A percentile compares a stretch with the other conserved stretches of the same genome.
Evolutionary conservation across 352 stramenopile genomes (phyloP).

Genomic region (Blastocystis sp.): DNA sequence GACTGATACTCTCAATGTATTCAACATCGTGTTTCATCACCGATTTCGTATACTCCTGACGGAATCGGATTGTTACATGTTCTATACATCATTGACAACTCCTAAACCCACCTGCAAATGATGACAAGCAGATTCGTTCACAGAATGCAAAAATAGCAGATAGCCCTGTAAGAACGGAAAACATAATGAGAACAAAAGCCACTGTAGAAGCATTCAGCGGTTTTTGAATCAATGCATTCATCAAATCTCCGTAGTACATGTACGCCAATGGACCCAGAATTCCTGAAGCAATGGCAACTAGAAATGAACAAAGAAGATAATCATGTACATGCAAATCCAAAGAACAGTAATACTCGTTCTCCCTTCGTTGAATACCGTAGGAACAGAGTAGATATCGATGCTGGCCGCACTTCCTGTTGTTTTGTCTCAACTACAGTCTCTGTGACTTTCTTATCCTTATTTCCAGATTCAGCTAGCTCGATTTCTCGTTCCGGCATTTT

Average conservation of each 20-base stretch:
- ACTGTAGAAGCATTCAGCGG: neutral
- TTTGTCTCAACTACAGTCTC: too few species aligned
- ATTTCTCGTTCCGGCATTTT: too few species aligned
- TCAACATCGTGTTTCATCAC: slow-evolving; percentile 39
- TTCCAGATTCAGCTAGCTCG: too few species aligned
- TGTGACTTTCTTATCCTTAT: too few species aligned
- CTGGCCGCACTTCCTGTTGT: too few species aligned
- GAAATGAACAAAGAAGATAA: neutral
- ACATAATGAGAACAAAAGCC: neutral
- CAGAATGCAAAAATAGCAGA: neutral
- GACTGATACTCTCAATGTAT: slow-evolving; percentile 49
- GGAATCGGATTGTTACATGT: slow-evolving; percentile 32
- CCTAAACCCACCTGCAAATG: neutral
- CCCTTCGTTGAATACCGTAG: neutral
- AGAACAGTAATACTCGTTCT: neutral
- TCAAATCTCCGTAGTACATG: neutral
- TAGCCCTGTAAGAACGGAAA: neutral
- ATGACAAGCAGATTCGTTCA: neutral
- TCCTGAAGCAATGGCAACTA: neutral
- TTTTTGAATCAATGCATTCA: neutral
- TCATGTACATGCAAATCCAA: neutral
- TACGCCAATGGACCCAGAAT: slow-evolving; percentile 1
- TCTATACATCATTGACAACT: neutral
- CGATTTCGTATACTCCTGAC: slow-evolving; percentile 12
- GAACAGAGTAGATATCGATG: too few species aligned